Conservation (phyloP, 75 land plant genomes). For the Sequoia sempervirens region DNA sequence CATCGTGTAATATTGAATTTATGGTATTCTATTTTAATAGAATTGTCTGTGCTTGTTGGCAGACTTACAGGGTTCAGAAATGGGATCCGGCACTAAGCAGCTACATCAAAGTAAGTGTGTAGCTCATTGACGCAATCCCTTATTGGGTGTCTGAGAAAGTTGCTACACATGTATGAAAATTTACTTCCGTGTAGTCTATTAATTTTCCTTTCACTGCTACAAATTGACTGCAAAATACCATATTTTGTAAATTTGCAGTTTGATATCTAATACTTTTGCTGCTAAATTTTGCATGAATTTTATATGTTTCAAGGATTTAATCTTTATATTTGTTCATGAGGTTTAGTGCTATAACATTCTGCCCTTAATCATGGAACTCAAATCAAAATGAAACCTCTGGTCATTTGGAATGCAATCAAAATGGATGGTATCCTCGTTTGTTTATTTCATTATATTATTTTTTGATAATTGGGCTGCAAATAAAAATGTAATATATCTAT, state of each 20-base stretch:
- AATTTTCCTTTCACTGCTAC: background rate
- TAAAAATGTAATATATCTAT: background rate
- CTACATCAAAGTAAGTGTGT: conserved; percentile 63
- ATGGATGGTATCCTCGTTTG: background rate
- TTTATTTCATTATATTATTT: background rate
- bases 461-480: background rate
- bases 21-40: background rate
- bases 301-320: background rate
- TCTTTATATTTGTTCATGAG: background rate
- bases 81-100: conserved; percentile 85
- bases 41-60: background rate
- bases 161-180: background rate
- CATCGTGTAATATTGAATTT: background rate
- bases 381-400: background rate
- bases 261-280: background rate
- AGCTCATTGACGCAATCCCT: background rate
- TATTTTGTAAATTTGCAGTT: background rate
- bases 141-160: background rate
- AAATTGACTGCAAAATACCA: background rate
- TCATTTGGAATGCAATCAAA: conserved; percentile 6
- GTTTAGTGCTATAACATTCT: background rate
- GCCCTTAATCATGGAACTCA: background rate
- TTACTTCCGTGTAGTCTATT: background rate
- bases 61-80: conserved; percentile 68
- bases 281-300: background rate